Base-by-base conservation (phyloP, 768 basidiomycete genomes). In the Kwoniella pini region DNA sequence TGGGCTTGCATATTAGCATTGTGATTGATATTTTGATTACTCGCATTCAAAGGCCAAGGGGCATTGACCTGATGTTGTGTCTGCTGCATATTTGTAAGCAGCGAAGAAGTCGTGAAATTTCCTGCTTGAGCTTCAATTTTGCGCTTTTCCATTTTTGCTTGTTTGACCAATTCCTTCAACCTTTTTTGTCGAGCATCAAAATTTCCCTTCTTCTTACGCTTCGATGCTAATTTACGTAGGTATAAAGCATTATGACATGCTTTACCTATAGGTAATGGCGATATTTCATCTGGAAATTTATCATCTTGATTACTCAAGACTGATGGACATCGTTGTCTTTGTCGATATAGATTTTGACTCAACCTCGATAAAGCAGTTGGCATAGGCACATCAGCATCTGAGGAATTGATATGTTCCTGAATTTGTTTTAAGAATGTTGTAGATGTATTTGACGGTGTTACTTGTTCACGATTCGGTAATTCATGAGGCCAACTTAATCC, bases 191-290 rank as follows among this genome's bases (percentile, higher is more conserved):
- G 21, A n/a, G 2, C 27, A 15, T 12, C 15, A 15, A 9, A 36
- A 26, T 13, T 36, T 19, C 7, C 36, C 43, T 63, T 30, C 38
- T 58, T 33, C 28, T 50, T 44, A 30, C 50, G 52, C 2, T 51
- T 42, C 3, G 60, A 57, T 10, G 63, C 52, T 9, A 55, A n/a
- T n/a, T 62, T 57, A 17, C 53, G 22, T 3, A 54, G 48, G 5
- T 60, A 36, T 3, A 71, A 43, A 44, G 48, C 60, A 49, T 66
- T 71, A 26, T 71, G 70, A 49, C 70, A 71, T 1, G 65, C 64
- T 42, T 71, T 71, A n/a, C 63, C 67, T 2, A 63, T 30, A 3
- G 70, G 67, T 1, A 66, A 13, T 26, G 33, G 33, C 15, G 17
- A 30, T 21, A 27, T 45, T 3, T 38, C 33, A 10, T 57, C 55